A percentile compares a stretch with the other conserved stretches of the same genome.
Evolutionary conservation across 169 alveolate species (phyloP).

Genomic region (Plasmodium ovale): DNA sequence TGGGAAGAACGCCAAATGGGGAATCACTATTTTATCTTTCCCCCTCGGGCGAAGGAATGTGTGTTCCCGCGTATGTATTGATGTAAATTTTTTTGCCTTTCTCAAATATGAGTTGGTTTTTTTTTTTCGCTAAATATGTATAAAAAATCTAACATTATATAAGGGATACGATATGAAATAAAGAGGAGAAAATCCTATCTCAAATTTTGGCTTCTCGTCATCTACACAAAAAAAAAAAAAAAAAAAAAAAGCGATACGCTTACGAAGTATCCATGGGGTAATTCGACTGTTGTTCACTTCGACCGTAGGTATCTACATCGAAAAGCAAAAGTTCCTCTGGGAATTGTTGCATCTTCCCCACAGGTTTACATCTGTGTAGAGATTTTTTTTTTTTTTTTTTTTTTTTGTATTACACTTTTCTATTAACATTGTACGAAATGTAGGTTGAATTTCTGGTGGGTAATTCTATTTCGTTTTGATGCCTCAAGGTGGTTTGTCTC

Average conservation of each 20-base stretch:
- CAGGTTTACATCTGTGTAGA: too few species aligned
- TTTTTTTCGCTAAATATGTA: not conserved
- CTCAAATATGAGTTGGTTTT: not conserved
- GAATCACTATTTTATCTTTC: too few species aligned
- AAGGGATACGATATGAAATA: constrained; percentile 64
- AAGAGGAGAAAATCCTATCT: constrained; percentile 67
- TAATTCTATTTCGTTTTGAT: not conserved
- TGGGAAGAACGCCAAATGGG: too few species aligned
- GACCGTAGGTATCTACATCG: too few species aligned
- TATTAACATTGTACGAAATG: constrained; percentile 61
- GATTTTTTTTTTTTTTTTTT: too few species aligned
- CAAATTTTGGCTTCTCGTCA: constrained; percentile 64
- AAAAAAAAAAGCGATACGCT: not conserved
- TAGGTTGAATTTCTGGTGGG: not conserved
- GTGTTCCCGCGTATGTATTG: too few species aligned
- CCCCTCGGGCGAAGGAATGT: too few species aligned
- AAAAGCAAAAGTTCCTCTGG: too few species aligned
- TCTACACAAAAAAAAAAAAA: constrained; percentile 24
- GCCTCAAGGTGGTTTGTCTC: not conserved
- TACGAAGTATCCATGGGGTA: too few species aligned
- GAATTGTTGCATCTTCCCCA: too few species aligned
- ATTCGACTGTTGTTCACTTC: too few species aligned
- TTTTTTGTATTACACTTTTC: constrained; percentile 40
- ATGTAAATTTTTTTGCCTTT: too few species aligned
- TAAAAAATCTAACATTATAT: constrained; percentile 38